phyloP scores from a whole-genome alignment of 2,329 filamentous ascomycete species.

The Elsinoe australis region DNA sequence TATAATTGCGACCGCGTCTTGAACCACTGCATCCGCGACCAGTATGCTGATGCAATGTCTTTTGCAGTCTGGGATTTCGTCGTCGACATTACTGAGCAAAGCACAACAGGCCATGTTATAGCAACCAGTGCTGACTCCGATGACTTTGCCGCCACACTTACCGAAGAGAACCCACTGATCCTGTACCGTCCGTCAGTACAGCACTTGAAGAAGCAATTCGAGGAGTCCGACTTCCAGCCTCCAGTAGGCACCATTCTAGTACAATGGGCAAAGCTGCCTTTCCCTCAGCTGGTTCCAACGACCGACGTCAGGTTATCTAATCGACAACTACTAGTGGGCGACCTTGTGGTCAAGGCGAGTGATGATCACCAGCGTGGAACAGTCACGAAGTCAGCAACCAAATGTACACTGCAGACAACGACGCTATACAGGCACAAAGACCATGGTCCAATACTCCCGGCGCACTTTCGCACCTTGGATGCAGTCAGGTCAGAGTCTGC shows the following conservation, averaged over 20 bases:
- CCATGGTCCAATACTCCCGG: no score
- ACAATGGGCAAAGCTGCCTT: conserved; percentile 37
- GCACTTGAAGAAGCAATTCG: not conserved
- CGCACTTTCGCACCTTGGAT: conserved; percentile 17
- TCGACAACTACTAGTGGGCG: conserved; percentile 47
- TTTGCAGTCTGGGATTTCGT: conserved; percentile 7
- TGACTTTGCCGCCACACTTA: conserved; percentile 4
- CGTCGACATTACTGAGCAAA: not conserved
- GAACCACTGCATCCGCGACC: no score
- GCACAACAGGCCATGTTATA: not conserved
- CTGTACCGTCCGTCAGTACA: not conserved
- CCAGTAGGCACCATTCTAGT: conserved; percentile 47
- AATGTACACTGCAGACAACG: conserved; percentile 38
- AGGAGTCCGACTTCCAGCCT: conserved; percentile 27
- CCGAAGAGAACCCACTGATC: conserved; percentile 1
- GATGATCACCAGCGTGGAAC: conserved; percentile 47
- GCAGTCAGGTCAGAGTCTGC: conserved; percentile 6
- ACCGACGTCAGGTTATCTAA: conserved; percentile 46
- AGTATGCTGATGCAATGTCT: not conserved
- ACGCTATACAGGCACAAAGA: no score
- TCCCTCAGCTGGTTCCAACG: conserved; percentile 19
- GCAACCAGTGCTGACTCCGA: conserved; percentile 13
- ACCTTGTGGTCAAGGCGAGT: conserved; percentile 46
- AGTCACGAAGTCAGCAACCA: conserved; percentile 43
- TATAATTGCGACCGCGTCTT: no score